Base-by-base conservation (phyloP, 23 red algal species). In the Gracilariopsis chorda region DNA sequence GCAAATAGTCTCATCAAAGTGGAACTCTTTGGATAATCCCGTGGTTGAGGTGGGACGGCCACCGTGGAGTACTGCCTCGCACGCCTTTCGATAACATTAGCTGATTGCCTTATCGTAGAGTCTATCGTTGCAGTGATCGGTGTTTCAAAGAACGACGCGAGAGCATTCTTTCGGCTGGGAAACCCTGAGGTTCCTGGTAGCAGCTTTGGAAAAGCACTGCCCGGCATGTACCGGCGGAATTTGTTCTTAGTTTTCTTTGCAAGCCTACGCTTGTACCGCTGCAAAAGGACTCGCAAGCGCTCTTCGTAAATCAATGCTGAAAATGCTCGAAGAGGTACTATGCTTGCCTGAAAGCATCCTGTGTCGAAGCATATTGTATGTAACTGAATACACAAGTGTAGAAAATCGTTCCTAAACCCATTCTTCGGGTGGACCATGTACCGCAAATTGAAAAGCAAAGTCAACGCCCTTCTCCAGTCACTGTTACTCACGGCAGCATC, bases 321-420 rank as follows among this genome's bases (percentile, higher is more conserved):
- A 23, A 74, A 86, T 11, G 92, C 83, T 47, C 92, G 82, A 68
- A 95, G 51, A 62, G 92, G 92, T 33, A 90, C 82, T 40, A 88
- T 53, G 42, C 83, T 88, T 80, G 92, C 92, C n/a, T 79, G 83
- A 53, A 95, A 90, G 23, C 68, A 86, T 49, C 92, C 92, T 27
- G 68, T 73, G 56, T 95, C 83, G 5, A 51, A 21, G 56, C 80
- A 86, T 19, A 80, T 83, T 51, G 43, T 48, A 70, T 90, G 67
- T n/a, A 95, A 48, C 9, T 77, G 75, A 14, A 95, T 30, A 25
- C 80, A 86, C 35, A 90, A 79, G 30, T 86, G 84, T 23, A 90
- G 51, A 63, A 87, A 86, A 16, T 95, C 92, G 84, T 95, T 86
- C 25, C 92, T 71, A 29, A 48, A 48, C 27, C 77, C 88, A 51